Base-by-base conservation (phyloP, 805 yeast genomes). In the Wickerhamomyces kurtzmanii region DNA sequence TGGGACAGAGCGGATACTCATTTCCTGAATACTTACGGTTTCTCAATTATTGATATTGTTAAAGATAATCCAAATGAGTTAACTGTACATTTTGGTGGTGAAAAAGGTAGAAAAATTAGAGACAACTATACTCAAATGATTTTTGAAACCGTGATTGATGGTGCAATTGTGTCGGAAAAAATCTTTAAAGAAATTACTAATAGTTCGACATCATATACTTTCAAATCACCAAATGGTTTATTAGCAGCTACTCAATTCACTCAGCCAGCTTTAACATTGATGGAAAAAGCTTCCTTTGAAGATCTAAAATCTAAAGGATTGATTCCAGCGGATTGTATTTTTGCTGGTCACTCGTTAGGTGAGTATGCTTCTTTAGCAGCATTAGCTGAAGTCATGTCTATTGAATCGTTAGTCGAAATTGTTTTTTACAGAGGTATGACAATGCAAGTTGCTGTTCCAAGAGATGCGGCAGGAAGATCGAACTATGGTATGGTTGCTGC, bases 351-450 rank as follows among this genome's bases (percentile, higher is more conserved):
- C 70, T 91, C 98, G 8, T 74, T 91, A 46, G 99, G 99, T 67
- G 99, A 91, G 62, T 91, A 91, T 58, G 91, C 96, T 43, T 97
- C 99, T 11, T 71, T 91, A 51, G 85, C 97, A 12, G 86, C 98
- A 16, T 68, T 91, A 49, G 98, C 96, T 30, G 95, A 91, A 55
- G 96, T 93, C 34, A 89, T 91, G 97, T 95, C 97, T 27, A 86
- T 91, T 46, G 98, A 91, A 65, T 81, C 94, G 5, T 69, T 89
- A 43, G 96, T 89, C 38, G 97, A 89, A 57, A 94, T 89, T 57
- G 97, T 89, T 30, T 91, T 91, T 72, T 93, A 91, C 73, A 80
- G 99, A 69, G 99, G 99, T 72, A 91, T 91, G 97, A 93, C 99
- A 27, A 91, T 91, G 99, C 98, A 91, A 68, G 98, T 91, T 41